phyloP scores from a whole-genome alignment of 2,329 filamentous ascomycete genomes.

The Pseudogymnoascus destructans region DNA sequence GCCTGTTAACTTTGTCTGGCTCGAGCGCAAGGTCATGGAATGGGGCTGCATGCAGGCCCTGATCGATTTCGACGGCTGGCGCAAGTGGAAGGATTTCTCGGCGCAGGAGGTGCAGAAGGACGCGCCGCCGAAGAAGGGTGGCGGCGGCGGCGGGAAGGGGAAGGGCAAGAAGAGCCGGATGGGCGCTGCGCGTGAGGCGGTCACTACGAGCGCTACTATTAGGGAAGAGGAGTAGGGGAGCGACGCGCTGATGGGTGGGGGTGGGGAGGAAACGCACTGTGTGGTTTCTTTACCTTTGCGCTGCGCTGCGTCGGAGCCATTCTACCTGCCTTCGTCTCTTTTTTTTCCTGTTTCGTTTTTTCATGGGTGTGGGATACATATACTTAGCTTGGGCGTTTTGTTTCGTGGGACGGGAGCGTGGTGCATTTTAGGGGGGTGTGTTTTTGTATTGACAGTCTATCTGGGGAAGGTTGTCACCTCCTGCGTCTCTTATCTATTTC shows the following conservation, averaged over 20 bases:
- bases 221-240: neutral
- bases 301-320: neutral
- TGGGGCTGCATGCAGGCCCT: constrained; percentile 99
- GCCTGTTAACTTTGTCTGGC: constrained; percentile 96
- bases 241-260: neutral
- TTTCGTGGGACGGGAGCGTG: neutral
- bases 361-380: neutral
- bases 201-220: neutral
- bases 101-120: constrained; percentile 24
- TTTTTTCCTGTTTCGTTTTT: neutral
- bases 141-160: constrained; percentile 29
- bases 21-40: constrained; percentile 95
- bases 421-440: neutral
- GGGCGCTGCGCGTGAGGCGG: neutral
- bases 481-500: neutral
- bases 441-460: neutral
- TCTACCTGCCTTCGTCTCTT: neutral
- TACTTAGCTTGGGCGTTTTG: neutral
- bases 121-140: constrained; percentile 29
- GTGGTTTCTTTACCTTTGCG: neutral
- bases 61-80: constrained; percentile 97
- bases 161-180: constrained; percentile 31
- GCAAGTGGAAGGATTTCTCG: constrained; percentile 83
- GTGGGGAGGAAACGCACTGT: neutral
- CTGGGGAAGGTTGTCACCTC: neutral